Evolutionary conservation across 805 yeast genomes (phyloP).

Genomic region (Zygotorulaspora sp.): DNA sequence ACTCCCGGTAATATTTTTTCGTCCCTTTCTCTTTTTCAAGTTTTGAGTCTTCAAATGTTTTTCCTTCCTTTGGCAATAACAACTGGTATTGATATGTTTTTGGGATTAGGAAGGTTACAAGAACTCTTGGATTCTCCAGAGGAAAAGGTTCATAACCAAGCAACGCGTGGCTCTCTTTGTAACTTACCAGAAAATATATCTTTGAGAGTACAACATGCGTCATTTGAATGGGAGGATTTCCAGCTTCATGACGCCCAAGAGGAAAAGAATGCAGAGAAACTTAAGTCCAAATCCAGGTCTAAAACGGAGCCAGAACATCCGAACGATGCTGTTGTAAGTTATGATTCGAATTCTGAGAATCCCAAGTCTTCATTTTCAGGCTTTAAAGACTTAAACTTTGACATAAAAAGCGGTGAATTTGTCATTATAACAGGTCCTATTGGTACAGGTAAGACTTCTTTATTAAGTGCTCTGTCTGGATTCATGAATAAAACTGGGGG

Average conservation of each 20-base stretch:
- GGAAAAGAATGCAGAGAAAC: conserved; percentile 27
- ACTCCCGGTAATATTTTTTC: conserved; percentile 64
- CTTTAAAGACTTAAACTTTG: conserved; percentile 48
- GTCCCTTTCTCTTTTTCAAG: conserved; percentile 63
- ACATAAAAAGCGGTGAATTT: conserved; percentile 60
- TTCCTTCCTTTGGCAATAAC: conserved; percentile 69
- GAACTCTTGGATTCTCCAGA: conserved; percentile 47
- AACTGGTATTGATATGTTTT: conserved; percentile 60
- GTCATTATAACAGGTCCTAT: conserved; percentile 58
- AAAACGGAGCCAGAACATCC: conserved; percentile 5
- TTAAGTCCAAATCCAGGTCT: conserved; percentile 22
- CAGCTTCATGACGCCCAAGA: conserved; percentile 33
- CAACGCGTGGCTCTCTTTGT: conserved; percentile 17
- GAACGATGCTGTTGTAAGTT: conserved; percentile 1
- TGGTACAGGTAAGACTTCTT: conserved; percentile 78
- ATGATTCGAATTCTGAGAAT: conserved; percentile 2
- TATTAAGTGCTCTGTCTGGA: conserved; percentile 68
- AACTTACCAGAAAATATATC: conserved; percentile 37
- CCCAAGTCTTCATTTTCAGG: conserved; percentile 39
- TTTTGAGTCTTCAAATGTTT: conserved; percentile 56
- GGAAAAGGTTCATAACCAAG: conserved; percentile 21
- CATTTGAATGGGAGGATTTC: conserved; percentile 64
- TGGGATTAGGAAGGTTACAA: conserved; percentile 57
- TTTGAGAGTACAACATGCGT: conserved; percentile 47
- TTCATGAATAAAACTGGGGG: conserved; percentile 59